Percentiles rank a stretch among this genome's conserved stretches.
These are phyloP conservation scores for Geranomyces variabilis DNA, from an alignment of 192 early-diverging fungal species.

Conservation along the genomic window DNA sequence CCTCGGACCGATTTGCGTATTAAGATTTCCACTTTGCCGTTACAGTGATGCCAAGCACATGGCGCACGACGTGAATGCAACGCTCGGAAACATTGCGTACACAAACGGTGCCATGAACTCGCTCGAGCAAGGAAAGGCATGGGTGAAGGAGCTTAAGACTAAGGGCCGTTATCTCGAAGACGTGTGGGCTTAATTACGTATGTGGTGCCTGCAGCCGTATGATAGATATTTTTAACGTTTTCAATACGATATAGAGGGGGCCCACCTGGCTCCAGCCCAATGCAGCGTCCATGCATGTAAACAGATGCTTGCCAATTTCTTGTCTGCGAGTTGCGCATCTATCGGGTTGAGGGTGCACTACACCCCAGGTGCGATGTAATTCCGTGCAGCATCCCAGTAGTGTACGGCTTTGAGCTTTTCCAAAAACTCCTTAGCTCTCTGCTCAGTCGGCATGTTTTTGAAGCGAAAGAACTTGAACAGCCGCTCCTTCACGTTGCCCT, in stretches of 20 bases:
- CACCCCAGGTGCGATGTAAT: conserved; percentile 32
- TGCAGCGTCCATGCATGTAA: too few species aligned
- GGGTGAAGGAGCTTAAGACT: conserved; percentile 82
- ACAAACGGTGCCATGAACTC: conserved; percentile 61
- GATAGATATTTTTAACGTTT: too few species aligned
- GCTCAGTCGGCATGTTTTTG: conserved; percentile 73
- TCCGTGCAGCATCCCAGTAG: conserved; percentile 87
- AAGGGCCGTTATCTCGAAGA: conserved; percentile 91
- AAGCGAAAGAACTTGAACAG: conserved; percentile 79
- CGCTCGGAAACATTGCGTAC: conserved; percentile 69
- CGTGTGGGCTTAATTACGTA: conserved; percentile 68
- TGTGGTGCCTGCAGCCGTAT: too few species aligned
- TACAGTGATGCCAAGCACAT: conserved; percentile 89
- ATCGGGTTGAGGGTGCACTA: too few species aligned
- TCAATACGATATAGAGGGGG: too few species aligned
- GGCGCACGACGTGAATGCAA: conserved; percentile 85
- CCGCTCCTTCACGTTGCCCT: conserved; percentile 80
- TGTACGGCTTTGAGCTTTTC: conserved; percentile 71
- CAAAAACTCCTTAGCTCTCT: conserved; percentile 71
- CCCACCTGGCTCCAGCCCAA: too few species aligned
- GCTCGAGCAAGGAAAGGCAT: conserved; percentile 70
- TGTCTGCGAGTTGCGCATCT: too few species aligned
- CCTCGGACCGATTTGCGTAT: too few species aligned
- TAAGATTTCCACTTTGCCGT: too few species aligned
- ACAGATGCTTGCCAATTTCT: too few species aligned